A percentile compares a stretch with the other conserved stretches of the same genome.
Conservation (phyloP, 768 basidiomycete genomes). For the Phylloporus scabripes region DNA sequence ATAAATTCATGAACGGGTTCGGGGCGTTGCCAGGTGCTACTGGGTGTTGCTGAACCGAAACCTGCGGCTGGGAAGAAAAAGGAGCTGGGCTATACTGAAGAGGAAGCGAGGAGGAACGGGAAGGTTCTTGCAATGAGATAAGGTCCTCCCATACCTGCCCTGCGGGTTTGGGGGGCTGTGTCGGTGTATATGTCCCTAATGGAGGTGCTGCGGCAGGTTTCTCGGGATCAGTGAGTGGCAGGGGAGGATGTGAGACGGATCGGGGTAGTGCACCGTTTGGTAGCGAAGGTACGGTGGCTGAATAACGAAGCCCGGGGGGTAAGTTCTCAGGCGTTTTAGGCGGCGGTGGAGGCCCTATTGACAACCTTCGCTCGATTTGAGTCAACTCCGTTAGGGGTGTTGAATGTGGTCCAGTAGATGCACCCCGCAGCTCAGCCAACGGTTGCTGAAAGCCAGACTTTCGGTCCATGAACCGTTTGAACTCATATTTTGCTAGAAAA, state of each 20-base stretch:
- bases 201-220: constrained; percentile 8
- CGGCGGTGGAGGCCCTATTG: constrained; percentile 25
- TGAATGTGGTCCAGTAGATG: constrained; percentile 21
- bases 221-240: constrained; percentile 9
- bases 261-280: constrained; percentile 17
- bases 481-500: constrained; percentile 74
- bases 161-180: constrained; percentile 15
- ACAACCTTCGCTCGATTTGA: constrained; percentile 12
- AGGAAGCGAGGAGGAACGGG: constrained; percentile 40
- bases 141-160: constrained; percentile 58
- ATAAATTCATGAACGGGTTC: constrained; percentile 21
- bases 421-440: constrained; percentile 37
- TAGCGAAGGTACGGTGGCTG: constrained; percentile 9
- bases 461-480: constrained; percentile 58
- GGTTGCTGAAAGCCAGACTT: constrained; percentile 35
- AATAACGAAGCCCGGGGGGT: constrained; percentile 15
- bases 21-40: background rate
- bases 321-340: constrained; percentile 25
- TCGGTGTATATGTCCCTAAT: background rate
- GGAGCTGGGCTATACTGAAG: constrained; percentile 33
- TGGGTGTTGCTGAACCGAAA: constrained; percentile 6
- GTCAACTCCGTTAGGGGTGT: constrained; percentile 11
- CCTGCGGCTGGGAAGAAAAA: constrained; percentile 15
- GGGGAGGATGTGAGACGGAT: constrained; percentile 36
- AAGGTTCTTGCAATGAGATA: constrained; percentile 40